Evolutionary conservation across 371 early-diverging fungal species (phyloP), one percentile per base, ranked within the genome.

Genomic region (Nosema muscidifuracis): DNA sequence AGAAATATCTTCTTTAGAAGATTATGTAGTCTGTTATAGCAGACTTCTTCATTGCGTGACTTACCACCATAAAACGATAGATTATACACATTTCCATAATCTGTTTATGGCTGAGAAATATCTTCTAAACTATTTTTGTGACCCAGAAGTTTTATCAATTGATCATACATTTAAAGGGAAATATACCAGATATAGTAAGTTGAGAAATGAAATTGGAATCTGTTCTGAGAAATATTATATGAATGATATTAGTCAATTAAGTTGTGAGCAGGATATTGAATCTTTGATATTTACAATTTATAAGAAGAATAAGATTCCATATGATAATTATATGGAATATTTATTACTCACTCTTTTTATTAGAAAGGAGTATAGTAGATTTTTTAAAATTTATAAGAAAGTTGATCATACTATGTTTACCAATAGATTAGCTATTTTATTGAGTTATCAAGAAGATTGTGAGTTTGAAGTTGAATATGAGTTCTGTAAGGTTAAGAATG

Each of bases 181-280:
- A 24, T 53, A 53, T 26, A 26, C 6, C 24, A 53, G 24, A 7
- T 64, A 22, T 20, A 34, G 42, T 15, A 56, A 40, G 51, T 0
- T 18, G 16, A 55, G 28, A 7, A 16, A 36, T 13, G 30, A 4
- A 6, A 30, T 31, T 1, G 10, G 10, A 2, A 2, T 42, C 1
- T 56, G 26, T 22, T 16, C 20, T 22, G 28, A 57, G 7, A 31
- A 44, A 24, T 57, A 57, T 26, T 42, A 56, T 33, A 44, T 13
- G 30, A 40, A 26, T 20, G 31, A 15, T 26, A 22, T 33, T 40
- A 67, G 63, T n/a, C 64, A 76, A 44, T 22, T 80, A 0, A 36
- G 67, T 60, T 80, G 80, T 69, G 80, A 80, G 34, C 80, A 80
- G 34, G 77, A 74, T 16, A 55, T 80, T 22, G 80, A 80, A 31